Evolutionary conservation across 129 eudicot species (phyloP).

Genomic region (Rutidosis leptorrhynchoides): DNA sequence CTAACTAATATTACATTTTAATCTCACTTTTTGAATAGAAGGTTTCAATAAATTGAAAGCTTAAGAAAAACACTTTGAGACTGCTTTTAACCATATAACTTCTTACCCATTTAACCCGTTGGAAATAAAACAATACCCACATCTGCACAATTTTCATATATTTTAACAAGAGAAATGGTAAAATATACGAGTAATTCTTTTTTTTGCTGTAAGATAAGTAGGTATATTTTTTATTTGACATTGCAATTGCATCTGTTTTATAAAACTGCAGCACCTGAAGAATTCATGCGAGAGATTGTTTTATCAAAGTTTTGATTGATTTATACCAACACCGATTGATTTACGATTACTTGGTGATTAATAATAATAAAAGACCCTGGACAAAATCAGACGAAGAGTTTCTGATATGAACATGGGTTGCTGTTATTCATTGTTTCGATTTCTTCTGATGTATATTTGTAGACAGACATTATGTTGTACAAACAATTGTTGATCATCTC

Average conservation of each 20-base stretch:
- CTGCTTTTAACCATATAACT: neutral
- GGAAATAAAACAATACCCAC: neutral
- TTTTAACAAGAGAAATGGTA: neutral
- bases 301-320: constrained; percentile 51
- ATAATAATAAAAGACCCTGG: constrained; percentile 16
- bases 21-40: neutral
- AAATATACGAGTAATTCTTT: neutral
- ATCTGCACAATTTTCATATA: neutral
- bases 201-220: neutral
- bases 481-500: constrained; percentile 23
- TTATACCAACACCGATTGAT: constrained; percentile 6
- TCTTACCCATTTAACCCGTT: neutral
- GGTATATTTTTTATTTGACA: neutral
- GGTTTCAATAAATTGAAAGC: neutral
- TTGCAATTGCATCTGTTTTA: neutral
- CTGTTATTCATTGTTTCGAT: constrained; percentile 26
- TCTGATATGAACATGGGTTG: constrained; percentile 34
- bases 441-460: constrained; percentile 26
- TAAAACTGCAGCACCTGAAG: constrained; percentile 66
- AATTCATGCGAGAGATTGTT: constrained; percentile 68
- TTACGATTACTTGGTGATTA: constrained; percentile 13
- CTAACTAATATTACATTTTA: too few species aligned
- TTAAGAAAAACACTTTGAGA: neutral
- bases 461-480: constrained; percentile 26
- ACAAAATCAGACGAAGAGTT: constrained; percentile 41